phyloP scores from a whole-genome alignment of 805 yeast species.

The Saccharomycopsis fermentans region DNA sequence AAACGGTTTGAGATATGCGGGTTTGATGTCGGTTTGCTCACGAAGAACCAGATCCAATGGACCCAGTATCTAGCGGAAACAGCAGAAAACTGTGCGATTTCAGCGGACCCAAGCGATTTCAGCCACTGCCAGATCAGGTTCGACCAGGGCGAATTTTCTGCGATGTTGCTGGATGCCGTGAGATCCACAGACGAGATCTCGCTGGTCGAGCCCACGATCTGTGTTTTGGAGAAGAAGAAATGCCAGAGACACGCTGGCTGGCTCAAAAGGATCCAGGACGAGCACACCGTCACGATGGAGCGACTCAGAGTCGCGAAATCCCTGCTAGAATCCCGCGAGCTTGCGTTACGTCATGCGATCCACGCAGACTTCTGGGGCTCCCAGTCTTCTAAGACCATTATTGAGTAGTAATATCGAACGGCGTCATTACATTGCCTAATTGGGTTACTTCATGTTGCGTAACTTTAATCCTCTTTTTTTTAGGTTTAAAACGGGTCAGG shows the following conservation, averaged over 20 bases:
- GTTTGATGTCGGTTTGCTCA: background rate
- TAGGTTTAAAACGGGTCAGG: too few species aligned
- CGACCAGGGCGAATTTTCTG: background rate
- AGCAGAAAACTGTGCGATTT: background rate
- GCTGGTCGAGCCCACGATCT: conserved; percentile 28
- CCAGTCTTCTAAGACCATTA: background rate
- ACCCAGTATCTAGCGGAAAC: conserved; percentile 11
- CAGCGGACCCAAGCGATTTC: background rate
- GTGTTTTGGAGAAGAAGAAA: conserved; percentile 44
- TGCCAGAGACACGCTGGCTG: conserved; percentile 48
- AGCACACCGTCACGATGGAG: conserved; percentile 1
- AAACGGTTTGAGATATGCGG: background rate
- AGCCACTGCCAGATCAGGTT: background rate
- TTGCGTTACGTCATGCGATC: background rate
- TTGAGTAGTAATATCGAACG: too few species aligned
- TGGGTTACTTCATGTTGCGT: background rate
- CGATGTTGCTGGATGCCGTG: background rate
- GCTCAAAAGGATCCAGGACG: conserved; percentile 25
- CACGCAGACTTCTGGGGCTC: conserved; percentile 14
- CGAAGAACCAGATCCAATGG: background rate
- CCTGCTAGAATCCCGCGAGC: background rate
- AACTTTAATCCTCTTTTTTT: background rate
- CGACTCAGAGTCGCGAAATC: background rate
- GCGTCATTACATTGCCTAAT: background rate
- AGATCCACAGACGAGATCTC: background rate